These are phyloP conservation scores for Oidiodendron maius DNA, from an alignment of 495 filamentous ascomycete genomes.

Conservation along the genomic window DNA sequence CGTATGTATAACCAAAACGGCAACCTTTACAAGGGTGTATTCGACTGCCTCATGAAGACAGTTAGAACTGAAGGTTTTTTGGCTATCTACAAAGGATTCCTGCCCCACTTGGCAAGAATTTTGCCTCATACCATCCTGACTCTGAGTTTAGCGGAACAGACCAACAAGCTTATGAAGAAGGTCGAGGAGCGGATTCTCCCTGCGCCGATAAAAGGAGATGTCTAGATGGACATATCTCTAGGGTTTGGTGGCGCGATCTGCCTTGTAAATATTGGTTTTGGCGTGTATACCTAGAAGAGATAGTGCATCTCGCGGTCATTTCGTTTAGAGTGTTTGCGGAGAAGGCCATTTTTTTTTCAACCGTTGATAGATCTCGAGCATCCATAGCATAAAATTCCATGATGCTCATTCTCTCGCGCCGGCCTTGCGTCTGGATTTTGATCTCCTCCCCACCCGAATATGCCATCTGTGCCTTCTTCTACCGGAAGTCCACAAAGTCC, in stretches of 20 bases:
- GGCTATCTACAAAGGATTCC: conserved; percentile 97
- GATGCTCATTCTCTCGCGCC: conserved; percentile 1
- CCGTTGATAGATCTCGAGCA: conserved; percentile 44
- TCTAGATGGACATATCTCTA: neutral
- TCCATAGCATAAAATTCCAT: conserved; percentile 47
- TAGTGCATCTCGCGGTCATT: no score
- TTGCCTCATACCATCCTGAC: conserved; percentile 92
- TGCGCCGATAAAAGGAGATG: conserved; percentile 13
- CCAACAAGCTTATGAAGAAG: conserved; percentile 80
- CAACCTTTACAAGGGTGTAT: conserved; percentile 86
- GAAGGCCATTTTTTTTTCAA: no score
- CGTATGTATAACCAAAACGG: conserved; percentile 99
- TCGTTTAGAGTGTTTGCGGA: no score
- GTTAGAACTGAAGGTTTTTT: conserved; percentile 84
- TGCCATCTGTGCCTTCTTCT: conserved; percentile 29
- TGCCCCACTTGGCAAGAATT: conserved; percentile 91
- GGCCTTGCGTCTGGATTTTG: conserved; percentile 22
- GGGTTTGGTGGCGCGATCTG: conserved; percentile 1
- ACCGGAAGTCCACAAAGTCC: conserved; percentile 45
- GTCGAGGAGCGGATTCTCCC: conserved; percentile 63
- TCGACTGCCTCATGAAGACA: conserved; percentile 89
- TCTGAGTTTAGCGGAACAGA: conserved; percentile 91
- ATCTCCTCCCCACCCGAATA: conserved; percentile 33
- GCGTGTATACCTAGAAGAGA: conserved; percentile 4
- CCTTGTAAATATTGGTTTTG: conserved; percentile 19